These are phyloP conservation scores for Flaveria sonorensis DNA, from an alignment of 129 eudicot species.

Conservation along the genomic window DNA sequence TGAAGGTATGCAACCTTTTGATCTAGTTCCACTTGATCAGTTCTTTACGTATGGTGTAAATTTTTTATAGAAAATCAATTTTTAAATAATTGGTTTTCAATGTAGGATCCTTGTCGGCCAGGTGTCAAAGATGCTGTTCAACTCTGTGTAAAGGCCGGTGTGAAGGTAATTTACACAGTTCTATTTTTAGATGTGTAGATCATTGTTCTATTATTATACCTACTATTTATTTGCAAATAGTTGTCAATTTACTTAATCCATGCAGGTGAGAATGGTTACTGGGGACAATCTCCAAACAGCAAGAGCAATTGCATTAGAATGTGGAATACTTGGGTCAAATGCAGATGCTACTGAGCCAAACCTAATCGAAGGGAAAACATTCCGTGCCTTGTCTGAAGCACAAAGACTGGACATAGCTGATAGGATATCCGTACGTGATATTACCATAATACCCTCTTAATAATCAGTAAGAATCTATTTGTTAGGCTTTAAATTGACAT, in stretches of 20 bases:
- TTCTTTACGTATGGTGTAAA: not conserved
- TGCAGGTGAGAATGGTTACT: slow-evolving; percentile 95
- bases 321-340: slow-evolving; percentile 78
- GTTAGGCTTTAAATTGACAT: not conserved
- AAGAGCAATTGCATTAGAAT: slow-evolving; percentile 87
- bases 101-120: slow-evolving; percentile 97
- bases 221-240: not conserved
- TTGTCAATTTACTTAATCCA: not conserved
- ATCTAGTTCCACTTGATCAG: slow-evolving; percentile 6
- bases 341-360: slow-evolving; percentile 82
- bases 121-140: slow-evolving; percentile 82
- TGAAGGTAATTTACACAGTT: slow-evolving; percentile 53
- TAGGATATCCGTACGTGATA: slow-evolving; percentile 64
- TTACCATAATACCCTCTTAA: not conserved
- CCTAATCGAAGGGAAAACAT: slow-evolving; percentile 83
- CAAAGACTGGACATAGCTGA: slow-evolving; percentile 63
- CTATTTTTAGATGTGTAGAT: not conserved
- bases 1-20: slow-evolving; percentile 54
- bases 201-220: not conserved
- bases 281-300: slow-evolving; percentile 96
- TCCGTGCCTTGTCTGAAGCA: slow-evolving; percentile 65
- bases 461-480: not conserved
- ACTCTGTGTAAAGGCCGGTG: slow-evolving; percentile 82
- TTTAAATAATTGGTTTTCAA: not conserved
- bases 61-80: not conserved